Evolutionary conservation across 2,329 filamentous ascomycete genomes (phyloP), one percentile per base, ranked within the genome.

Genomic region (Colletotrichum sp.): DNA sequence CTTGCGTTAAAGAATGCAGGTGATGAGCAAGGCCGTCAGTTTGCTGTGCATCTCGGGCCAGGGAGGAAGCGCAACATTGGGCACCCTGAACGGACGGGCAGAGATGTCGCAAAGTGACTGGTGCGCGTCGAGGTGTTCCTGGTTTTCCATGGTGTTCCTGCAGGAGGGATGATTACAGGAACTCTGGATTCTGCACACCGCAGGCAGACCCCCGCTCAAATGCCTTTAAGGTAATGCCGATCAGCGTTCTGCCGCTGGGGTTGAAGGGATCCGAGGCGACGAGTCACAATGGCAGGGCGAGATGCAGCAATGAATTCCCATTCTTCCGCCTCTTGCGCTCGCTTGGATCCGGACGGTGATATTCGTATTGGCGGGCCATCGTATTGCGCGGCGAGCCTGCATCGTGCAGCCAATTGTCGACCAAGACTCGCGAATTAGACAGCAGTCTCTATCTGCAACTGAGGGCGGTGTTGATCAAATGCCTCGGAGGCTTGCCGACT

Each of bases 151-250:
- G 30, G 59, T 15, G 59, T 62, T 60, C 70, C 59, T 68, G 70
- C 34, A 69, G 71, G 60, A 22, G 26, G 26, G n/a, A 48, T 66
- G 66, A 55, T 68, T 73, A n/a, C 65, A 74, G 71, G 75, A 74
- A 74, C 71, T 44, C 32, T 36, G 34, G 39, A 69, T 44, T 52
- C 57, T 62, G 48, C 60, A 70, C n/a, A n/a, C 22, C 36, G 60
- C 70, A 69, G 71, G 70, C 71, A 65, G 60, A 62, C 59, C 70
- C 74, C 71, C 71, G 66, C 71, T 64, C 26, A 55, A 30, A 36
- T 67, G 55, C 39, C 64, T 64, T 63, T 59, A 59, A 68, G 44
- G 57, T 64, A 73, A 75, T 75, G 64, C 73, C 32, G 64, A 72
- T 68, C 63, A 72, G 64, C 70, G 48, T 68, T 59, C 57, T 60